phyloP scores from a whole-genome alignment of 805 yeast genomes.

The Lipomyces sp. region DNA sequence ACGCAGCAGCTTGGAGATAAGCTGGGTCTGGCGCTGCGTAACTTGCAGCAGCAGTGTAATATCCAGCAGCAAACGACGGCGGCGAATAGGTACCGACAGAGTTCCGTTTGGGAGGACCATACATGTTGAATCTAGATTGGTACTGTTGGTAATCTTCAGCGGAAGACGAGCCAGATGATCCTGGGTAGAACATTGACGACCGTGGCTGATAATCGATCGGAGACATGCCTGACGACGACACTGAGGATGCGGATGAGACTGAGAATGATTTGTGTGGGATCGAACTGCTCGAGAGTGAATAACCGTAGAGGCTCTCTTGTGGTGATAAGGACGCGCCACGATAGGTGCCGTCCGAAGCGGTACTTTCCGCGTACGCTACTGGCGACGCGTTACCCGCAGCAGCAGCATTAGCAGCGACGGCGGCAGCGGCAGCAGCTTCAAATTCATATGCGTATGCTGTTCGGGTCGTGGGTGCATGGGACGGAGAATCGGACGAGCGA shows the following conservation, averaged over 20 bases:
- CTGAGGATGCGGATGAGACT: conserved; percentile 24
- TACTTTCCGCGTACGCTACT: conserved; percentile 4
- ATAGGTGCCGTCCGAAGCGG: not conserved
- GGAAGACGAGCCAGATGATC: not conserved
- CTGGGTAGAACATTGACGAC: conserved; percentile 6
- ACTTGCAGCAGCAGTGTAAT: conserved; percentile 19
- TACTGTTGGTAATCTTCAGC: conserved; percentile 4
- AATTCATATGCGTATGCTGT: conserved; percentile 5
- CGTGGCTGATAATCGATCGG: conserved; percentile 26
- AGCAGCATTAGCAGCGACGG: too few species aligned
- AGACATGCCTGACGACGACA: conserved; percentile 21
- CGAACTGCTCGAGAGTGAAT: conserved; percentile 5
- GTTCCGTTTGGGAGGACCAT: not conserved
- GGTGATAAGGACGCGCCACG: conserved; percentile 6
- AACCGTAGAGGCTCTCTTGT: conserved; percentile 5
- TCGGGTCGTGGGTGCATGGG: conserved; percentile 1
- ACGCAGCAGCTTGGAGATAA: conserved; percentile 17
- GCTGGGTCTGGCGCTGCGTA: conserved; percentile 14
- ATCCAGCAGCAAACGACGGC: conserved; percentile 16
- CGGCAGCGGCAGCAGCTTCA: conserved; percentile 8
- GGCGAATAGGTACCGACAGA: conserved; percentile 2
- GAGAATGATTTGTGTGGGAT: conserved; percentile 18
- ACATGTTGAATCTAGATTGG: not conserved
- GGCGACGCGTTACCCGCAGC: not conserved
- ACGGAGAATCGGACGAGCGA: conserved; percentile 6